Evolutionary conservation across 257 asterid species (phyloP).

Genomic region (Penstemon barbatus): DNA sequence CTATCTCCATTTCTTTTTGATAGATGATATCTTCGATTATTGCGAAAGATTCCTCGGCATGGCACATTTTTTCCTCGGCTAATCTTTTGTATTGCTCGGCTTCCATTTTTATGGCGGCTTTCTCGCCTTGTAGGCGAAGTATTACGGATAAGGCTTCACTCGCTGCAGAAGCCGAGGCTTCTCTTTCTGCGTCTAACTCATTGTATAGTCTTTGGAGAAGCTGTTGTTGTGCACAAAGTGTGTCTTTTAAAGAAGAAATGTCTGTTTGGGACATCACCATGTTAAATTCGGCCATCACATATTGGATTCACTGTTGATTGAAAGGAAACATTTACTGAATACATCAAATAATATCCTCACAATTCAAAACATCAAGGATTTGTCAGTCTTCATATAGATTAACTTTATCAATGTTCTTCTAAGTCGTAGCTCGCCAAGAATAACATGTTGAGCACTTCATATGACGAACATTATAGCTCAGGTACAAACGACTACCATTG

Average conservation of each 20-base stretch:
- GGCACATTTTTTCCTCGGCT: conserved; percentile 82
- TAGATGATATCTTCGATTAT: conserved; percentile 75
- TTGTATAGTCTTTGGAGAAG: conserved; percentile 75
- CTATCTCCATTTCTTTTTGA: conserved; percentile 88
- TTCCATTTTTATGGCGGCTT: conserved; percentile 83
- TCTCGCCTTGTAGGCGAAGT: conserved; percentile 84
- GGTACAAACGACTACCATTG: too few relatives aligned
- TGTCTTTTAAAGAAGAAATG: conserved; percentile 51
- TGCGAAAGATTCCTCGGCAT: conserved; percentile 80
- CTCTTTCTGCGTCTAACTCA: conserved; percentile 89
- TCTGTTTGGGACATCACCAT: conserved; percentile 41
- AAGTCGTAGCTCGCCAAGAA: too few relatives aligned
- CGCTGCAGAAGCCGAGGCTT: conserved; percentile 81
- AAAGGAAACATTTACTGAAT: background rate
- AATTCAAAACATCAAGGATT: conserved; percentile 4
- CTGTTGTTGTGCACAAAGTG: conserved; percentile 73
- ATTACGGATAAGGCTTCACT: conserved; percentile 82
- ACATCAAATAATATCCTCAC: background rate
- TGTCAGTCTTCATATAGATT: too few relatives aligned
- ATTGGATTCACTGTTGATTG: conserved; percentile 11
- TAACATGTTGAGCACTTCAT: too few relatives aligned
- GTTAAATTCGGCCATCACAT: conserved; percentile 49
- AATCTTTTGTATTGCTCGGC: conserved; percentile 87
- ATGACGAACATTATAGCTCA: too few relatives aligned
- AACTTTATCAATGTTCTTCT: too few relatives aligned